Percentiles rank a stretch among this genome's conserved stretches.
Conservation (phyloP, 495 filamentous ascomycete species). For the Penicillium angulare region DNA sequence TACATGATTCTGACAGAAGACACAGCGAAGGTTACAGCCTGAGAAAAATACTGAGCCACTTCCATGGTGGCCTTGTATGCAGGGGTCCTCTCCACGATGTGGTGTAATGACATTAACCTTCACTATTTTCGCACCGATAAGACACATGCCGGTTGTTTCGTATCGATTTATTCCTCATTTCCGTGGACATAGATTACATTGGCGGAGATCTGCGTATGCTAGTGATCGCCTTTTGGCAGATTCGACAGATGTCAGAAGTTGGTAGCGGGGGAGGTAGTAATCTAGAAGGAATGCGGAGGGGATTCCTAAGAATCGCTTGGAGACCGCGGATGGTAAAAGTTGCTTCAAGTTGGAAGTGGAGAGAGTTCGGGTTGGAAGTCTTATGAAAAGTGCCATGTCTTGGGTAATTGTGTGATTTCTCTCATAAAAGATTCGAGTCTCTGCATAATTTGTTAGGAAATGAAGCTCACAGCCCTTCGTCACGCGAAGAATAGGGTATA, state of each 20-base stretch:
- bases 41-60: slow-evolving; percentile 75
- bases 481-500: too few relatives aligned
- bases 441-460: neutral
- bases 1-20: slow-evolving; percentile 78
- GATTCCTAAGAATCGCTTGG: slow-evolving; percentile 56
- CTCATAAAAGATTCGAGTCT: neutral
- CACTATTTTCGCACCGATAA: slow-evolving; percentile 66
- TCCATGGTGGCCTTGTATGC: slow-evolving; percentile 73
- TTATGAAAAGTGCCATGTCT: neutral
- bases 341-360: neutral
- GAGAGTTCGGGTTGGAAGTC: neutral
- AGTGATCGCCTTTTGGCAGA: slow-evolving; percentile 61
- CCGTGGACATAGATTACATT: slow-evolving; percentile 76
- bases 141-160: slow-evolving; percentile 67
- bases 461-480: neutral
- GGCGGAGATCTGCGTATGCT: slow-evolving; percentile 65
- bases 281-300: slow-evolving; percentile 76
- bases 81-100: slow-evolving; percentile 58
- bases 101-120: slow-evolving; percentile 79
- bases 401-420: neutral
- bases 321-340: neutral
- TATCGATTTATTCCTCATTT: slow-evolving; percentile 72
- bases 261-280: slow-evolving; percentile 67
- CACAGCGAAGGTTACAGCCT: slow-evolving; percentile 72
- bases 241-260: slow-evolving; percentile 56